Base-by-base conservation (phyloP, 257 asterid genomes). In the Fraxinus quadrangulata region DNA sequence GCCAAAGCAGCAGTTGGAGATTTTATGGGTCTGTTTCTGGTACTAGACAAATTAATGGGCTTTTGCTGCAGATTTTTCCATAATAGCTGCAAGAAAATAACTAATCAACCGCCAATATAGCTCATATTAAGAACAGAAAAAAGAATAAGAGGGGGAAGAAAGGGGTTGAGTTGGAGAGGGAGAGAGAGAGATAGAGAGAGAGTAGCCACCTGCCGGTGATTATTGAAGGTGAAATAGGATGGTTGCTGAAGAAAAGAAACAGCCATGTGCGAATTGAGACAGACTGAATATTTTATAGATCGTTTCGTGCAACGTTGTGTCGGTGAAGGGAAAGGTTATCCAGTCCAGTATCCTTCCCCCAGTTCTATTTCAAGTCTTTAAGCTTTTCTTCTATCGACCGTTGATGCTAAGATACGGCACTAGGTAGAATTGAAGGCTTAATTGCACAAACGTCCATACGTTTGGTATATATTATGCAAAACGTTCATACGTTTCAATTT, bases 161-260 rank as follows among this genome's bases (percentile, higher is more conserved):
- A 26, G 26, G 77, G 42, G n/a, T 59, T 59, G 28, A n/a, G 67
- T 59, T n/a, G 67, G 67, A 59, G 78, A 67, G n/a, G 45, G 34
- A 0, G 34, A 31, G 34, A 3, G 34, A 31, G 34, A 30, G 28
- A 3, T n/a, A n/a, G 67, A 10, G 6, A 77, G 21, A 3, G 28
- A 31, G 75, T 75, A 66, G 73, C 51, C 77, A 85, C 87, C 81
- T 74, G 82, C 78, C 26, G 84, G 77, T 26, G 84, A 71, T 71
- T 66, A 81, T 71, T 70, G 83, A 79, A 61, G 70, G 51, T 10
- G 87, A 81, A 67, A 17, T 77, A 71, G 2, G 81, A 76, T 33
- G 88, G 76, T 24, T 67, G 81, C 70, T 51, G 80, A 69, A 87
- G 90, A 68, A 83, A 36, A 63, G 90, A 82, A 70, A 73, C 67